Conservation (phyloP, 345 rosid genomes). For the Eucalyptus cloeziana region DNA sequence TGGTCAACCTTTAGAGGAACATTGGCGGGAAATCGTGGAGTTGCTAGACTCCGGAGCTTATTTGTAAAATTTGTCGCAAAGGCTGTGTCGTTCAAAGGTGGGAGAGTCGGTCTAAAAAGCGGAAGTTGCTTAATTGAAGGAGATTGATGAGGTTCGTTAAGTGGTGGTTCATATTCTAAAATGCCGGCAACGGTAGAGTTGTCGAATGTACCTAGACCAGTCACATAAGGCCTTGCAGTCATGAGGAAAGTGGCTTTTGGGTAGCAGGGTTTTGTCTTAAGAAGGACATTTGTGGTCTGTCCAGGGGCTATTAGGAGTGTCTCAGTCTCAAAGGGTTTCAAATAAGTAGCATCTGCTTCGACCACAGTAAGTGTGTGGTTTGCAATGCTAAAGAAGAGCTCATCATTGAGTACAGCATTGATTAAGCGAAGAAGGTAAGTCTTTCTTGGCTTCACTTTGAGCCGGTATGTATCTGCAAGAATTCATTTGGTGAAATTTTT, state of each 20-base stretch:
- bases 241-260: constrained; percentile 45
- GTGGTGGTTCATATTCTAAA: constrained; percentile 13
- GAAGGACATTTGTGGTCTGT: constrained; percentile 29
- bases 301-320: constrained; percentile 32
- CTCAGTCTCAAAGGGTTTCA: constrained; percentile 21
- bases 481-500: neutral
- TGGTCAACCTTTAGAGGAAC: constrained; percentile 41
- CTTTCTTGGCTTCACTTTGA: constrained; percentile 36
- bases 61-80: constrained; percentile 31
- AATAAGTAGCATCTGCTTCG: constrained; percentile 27
- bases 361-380: constrained; percentile 32
- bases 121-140: constrained; percentile 19
- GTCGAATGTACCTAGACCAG: constrained; percentile 53
- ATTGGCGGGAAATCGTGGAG: constrained; percentile 31
- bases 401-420: constrained; percentile 40
- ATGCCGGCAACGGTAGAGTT: constrained; percentile 28
- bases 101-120: constrained; percentile 30
- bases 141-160: neutral
- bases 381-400: constrained; percentile 43
- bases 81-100: constrained; percentile 40
- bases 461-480: constrained; percentile 18
- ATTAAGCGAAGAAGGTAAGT: constrained; percentile 28
- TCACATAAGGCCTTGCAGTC: constrained; percentile 51
- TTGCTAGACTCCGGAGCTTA: constrained; percentile 35
- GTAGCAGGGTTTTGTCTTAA: constrained; percentile 12